Evolutionary conservation across 2,329 filamentous ascomycete species (phyloP).

Genomic region (Penicillium crustosum): DNA sequence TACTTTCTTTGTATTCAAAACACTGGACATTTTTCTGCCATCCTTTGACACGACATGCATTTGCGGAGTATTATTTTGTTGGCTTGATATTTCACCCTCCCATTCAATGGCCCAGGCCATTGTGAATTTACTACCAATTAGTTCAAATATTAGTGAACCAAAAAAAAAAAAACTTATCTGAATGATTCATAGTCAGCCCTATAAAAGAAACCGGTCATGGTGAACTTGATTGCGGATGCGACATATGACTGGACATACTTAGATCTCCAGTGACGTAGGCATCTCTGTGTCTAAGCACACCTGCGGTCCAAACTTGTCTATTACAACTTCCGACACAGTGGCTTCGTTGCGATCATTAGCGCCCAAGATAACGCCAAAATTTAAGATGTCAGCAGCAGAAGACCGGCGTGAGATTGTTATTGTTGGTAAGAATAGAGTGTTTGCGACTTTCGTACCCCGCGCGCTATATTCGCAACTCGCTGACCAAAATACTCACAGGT

Average conservation of each 20-base stretch:
- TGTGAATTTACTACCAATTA: constrained; percentile 12
- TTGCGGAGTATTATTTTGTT: constrained; percentile 28
- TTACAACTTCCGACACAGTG: constrained; percentile 21
- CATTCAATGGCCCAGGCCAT: constrained; percentile 8
- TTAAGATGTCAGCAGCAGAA: constrained; percentile 32
- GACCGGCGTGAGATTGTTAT: constrained; percentile 43
- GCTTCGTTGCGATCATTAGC: constrained; percentile 22
- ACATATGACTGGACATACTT: constrained; percentile 29
- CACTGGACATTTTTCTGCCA: constrained; percentile 5
- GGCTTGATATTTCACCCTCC: constrained; percentile 13
- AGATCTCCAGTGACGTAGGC: constrained; percentile 32
- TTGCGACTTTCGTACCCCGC: constrained; percentile 25
- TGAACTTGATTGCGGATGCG: constrained; percentile 4
- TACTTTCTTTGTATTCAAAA: constrained; percentile 9
- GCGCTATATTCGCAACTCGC: constrained; percentile 5
- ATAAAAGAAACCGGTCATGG: constrained; percentile 1
- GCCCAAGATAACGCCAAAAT: constrained; percentile 18
- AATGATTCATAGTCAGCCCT: background rate
- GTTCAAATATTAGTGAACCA: background rate
- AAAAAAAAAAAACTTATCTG: background rate
- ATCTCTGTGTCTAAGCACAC: constrained; percentile 5
- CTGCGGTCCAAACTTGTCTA: background rate
- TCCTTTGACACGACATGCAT: constrained; percentile 30
- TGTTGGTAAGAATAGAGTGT: constrained; percentile 33
- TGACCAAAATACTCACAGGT: constrained; percentile 51